These are phyloP conservation scores for Chlorella sp. DNA, from an alignment of 139 green algal species.

Conservation along the genomic window DNA sequence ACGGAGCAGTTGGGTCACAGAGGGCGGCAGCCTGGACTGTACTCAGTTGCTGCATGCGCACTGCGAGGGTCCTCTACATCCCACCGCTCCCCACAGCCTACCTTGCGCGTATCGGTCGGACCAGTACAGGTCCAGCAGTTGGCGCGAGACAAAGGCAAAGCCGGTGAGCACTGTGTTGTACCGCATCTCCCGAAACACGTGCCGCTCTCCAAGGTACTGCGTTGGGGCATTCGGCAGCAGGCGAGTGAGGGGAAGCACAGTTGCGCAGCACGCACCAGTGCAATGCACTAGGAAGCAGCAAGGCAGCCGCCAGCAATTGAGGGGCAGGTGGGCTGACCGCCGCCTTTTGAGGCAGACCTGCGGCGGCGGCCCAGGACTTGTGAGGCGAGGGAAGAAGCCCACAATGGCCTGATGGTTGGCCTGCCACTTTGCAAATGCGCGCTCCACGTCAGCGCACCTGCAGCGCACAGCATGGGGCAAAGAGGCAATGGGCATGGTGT, in stretches of 20 bases:
- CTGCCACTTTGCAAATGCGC: conserved; percentile 17
- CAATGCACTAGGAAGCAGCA: background rate
- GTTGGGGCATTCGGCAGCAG: background rate
- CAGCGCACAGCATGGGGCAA: background rate
- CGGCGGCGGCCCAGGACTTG: background rate
- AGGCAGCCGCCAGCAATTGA: background rate
- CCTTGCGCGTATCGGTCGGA: conserved; percentile 6
- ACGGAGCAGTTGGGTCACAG: too few relatives aligned
- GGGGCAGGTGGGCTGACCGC: background rate
- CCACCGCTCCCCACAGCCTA: background rate
- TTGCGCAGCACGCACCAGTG: too few relatives aligned
- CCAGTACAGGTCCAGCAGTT: conserved; percentile 10
- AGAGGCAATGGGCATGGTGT: too few relatives aligned
- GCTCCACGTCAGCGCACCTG: conserved; percentile 22
- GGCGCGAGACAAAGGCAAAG: background rate
- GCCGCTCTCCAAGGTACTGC: conserved; percentile 14
- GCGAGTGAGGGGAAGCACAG: too few relatives aligned
- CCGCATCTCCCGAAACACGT: background rate
- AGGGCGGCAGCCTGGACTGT: too few relatives aligned
- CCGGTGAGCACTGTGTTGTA: conserved; percentile 3
- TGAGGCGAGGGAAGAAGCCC: conserved; percentile 19
- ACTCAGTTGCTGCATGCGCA: too few relatives aligned
- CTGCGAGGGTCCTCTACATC: too few relatives aligned
- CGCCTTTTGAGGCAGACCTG: background rate
- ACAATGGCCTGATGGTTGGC: conserved; percentile 10